These are phyloP conservation scores for Fusarium sp. DNA, from an alignment of 2,329 filamentous ascomycete genomes.

Conservation along the genomic window DNA sequence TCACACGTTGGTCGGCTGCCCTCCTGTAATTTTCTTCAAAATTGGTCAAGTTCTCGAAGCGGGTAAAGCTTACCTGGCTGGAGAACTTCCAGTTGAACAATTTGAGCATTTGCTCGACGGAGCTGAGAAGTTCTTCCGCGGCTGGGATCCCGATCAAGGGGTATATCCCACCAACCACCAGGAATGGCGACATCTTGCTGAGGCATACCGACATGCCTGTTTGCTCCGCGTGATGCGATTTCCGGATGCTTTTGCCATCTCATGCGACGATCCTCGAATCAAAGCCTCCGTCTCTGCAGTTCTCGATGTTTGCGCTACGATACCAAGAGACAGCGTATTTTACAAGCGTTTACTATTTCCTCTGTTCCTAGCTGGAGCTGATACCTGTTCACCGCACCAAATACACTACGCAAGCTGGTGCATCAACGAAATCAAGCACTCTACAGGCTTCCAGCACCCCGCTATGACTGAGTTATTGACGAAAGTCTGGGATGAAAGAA, in stretches of 20 bases:
- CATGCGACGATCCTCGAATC: slow-evolving; percentile 37
- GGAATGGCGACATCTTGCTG: slow-evolving; percentile 43
- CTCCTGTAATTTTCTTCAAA: slow-evolving; percentile 37
- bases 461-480: slow-evolving; percentile 41
- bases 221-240: slow-evolving; percentile 42
- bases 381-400: slow-evolving; percentile 38
- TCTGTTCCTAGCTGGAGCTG: slow-evolving; percentile 41
- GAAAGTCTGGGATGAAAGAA: slow-evolving; percentile 40
- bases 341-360: slow-evolving; percentile 45
- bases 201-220: slow-evolving; percentile 45
- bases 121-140: slow-evolving; percentile 40
- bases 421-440: slow-evolving; percentile 37
- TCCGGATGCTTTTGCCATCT: slow-evolving; percentile 38
- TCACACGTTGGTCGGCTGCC: slow-evolving; percentile 43
- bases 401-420: slow-evolving; percentile 41
- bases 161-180: slow-evolving; percentile 40
- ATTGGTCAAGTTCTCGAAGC: slow-evolving; percentile 40
- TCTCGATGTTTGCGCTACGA: slow-evolving; percentile 37
- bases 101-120: slow-evolving; percentile 29
- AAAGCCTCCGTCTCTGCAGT: slow-evolving; percentile 39
- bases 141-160: slow-evolving; percentile 36
- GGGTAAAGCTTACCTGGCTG: slow-evolving; percentile 28
- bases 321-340: slow-evolving; percentile 37
- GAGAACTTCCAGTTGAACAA: neutral
- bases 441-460: slow-evolving; percentile 39